Evolutionary conservation across 2,329 filamentous ascomycete genomes (phyloP), one percentile per base, ranked within the genome.

Genomic region (Ophiostoma montium): DNA sequence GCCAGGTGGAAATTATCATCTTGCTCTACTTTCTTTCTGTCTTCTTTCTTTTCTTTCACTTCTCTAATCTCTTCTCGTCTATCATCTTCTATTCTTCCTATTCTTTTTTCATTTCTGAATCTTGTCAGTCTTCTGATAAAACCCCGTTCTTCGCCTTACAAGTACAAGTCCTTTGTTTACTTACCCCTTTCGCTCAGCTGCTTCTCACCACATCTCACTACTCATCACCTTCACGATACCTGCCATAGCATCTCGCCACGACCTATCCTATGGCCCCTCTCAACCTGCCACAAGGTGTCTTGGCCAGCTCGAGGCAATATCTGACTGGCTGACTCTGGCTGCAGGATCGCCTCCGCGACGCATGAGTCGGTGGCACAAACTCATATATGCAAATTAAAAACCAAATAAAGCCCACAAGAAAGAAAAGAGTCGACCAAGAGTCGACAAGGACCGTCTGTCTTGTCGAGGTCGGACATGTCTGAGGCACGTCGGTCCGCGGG

Each of bases 321-420:
- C n/a, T 32, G 42, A 21, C 42, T 44, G 42, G 11, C 42, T 27
- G 27, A n/a, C 27, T 32, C 21, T 31, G 42, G 27, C 42, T 44
- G 42, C 42, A 44, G 42, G 23, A 44, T 44, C 42, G 42, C 42
- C 42, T 44, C 42, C 31, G 42, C 42, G 42, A 44, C 42, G 42
- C 42, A 32, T 3, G 27, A 7, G 27, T 27, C 41, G 18, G 27
- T 44, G 12, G 42, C 42, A 44, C 42, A 33, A 27, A 27, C 15
- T 33, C 42, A 7, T 33, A 33, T 15, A 42, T 18, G 3, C 16
- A 42, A 30, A 42, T 42, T 42, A n/a, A 10, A 30, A 39, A 38
- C 21, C 11, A 41, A 23, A 43, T 43, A 32, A 8, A 33, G 12
- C 32, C 10, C 10, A 33, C 4, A 33, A 33, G 10, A 33, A 4